Conservation (phyloP, 2,329 filamentous ascomycete species). For the Davidsoniella eucalypti region DNA sequence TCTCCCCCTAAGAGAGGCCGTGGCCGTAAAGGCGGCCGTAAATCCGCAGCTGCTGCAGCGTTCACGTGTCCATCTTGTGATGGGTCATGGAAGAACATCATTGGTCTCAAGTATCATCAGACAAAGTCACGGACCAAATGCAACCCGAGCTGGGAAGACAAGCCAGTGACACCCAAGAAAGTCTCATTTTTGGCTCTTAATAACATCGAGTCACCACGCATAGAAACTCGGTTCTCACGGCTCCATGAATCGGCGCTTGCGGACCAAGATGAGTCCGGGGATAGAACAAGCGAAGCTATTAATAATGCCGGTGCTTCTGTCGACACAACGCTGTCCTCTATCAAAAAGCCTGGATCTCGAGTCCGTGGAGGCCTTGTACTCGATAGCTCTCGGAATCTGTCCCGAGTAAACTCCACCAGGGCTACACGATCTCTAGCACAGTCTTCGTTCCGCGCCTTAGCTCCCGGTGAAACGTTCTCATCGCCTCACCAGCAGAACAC, state of each 20-base stretch:
- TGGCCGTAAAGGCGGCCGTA: background rate
- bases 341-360: background rate
- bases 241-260: background rate
- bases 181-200: background rate
- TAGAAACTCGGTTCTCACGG: background rate
- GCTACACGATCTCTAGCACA: background rate
- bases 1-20: background rate
- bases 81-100: constrained; percentile 38
- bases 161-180: constrained; percentile 8
- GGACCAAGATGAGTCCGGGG: background rate
- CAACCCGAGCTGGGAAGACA: constrained; percentile 28
- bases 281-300: background rate
- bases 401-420: background rate
- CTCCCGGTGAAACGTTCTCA: constrained; percentile 7
- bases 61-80: constrained; percentile 37
- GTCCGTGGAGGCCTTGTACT: constrained; percentile 6
- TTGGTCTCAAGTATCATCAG: constrained; percentile 41
- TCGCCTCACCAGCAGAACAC: background rate
- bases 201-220: background rate
- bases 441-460: constrained; percentile 2
- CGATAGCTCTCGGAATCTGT: background rate
- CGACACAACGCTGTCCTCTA: background rate
- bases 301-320: background rate
- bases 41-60: constrained; percentile 15
- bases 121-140: constrained; percentile 37